Base-by-base conservation (phyloP, 2,329 filamentous ascomycete genomes). In the Colletotrichum acutatum region DNA sequence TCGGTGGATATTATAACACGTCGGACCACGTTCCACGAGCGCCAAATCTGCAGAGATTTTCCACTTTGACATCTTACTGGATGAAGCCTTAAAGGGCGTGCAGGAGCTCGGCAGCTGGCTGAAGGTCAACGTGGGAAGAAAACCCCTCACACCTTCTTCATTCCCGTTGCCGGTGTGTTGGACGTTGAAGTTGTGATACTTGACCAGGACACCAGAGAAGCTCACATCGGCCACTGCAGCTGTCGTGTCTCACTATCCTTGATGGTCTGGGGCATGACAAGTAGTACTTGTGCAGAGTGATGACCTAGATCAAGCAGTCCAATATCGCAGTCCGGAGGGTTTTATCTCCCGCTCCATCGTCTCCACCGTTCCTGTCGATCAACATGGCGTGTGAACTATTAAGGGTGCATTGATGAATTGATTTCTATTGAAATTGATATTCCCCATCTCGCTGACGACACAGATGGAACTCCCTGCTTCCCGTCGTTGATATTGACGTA, bases 1-100 rank as follows among this genome's bases (percentile, higher is more conserved):
- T 62, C 37, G 42, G 71, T 58, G 66, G 71, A 37, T 62, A 56
- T 66, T 57, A 53, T 54, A 28, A 46, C 54, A 70, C 66, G 46
- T 52, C 65, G 70, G 46, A 19, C 26, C 22, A 46, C 12, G 49
- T 63, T 9, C 52, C 69, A 53, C 53, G 53, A 34, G n/a, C 60
- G 53, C 49, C 30, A 19, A 34, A 30, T 30, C 34, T 42, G 66
- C 60, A 65, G 53, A 70, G 54, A 70, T 71, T 71, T 66, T 58
- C n/a, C 22, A 24, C 28, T 24, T 24, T n/a, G 68, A 14, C 26
- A 24, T 26, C 63, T 26, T 28, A 60, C 57, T 34, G 12, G 30
- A 53, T 28, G n/a, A 61, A 34, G 42, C 26, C 56, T 71, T 60
- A 8, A 24, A 72, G 59, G 54, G 59, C 53, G 56, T 65, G 71